Conservation (phyloP, 257 asterid genomes). For the Craterostigma plantagineum region DNA sequence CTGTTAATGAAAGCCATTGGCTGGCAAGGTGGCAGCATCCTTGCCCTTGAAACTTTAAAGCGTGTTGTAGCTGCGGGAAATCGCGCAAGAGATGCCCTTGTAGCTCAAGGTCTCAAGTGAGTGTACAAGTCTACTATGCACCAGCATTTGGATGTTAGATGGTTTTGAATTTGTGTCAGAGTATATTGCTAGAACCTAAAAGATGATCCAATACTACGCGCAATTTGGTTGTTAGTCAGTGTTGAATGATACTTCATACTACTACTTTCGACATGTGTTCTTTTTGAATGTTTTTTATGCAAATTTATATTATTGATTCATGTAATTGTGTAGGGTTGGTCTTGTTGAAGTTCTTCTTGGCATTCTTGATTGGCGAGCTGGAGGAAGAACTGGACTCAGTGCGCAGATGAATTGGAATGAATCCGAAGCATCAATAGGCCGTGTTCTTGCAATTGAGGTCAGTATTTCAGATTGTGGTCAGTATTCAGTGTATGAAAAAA, state of each 20-base stretch:
- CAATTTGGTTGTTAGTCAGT: too few species aligned
- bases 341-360: conserved; percentile 97
- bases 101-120: conserved; percentile 97
- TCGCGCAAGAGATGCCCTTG: conserved; percentile 95
- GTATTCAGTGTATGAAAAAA: neutral
- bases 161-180: too few species aligned
- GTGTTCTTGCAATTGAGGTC: conserved; percentile 93
- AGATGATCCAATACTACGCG: too few species aligned
- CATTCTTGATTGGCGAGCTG: conserved; percentile 99
- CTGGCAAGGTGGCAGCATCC: conserved; percentile 98
- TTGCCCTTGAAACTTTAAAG: conserved; percentile 94
- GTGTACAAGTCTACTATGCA: conserved; percentile 7
- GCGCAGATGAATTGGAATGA: conserved; percentile 97
- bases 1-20: conserved; percentile 97
- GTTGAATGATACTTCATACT: too few species aligned
- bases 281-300: conserved; percentile 2
- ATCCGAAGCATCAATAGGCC: conserved; percentile 92
- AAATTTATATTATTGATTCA: conserved; percentile 4
- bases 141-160: too few species aligned
- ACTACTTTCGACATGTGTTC: too few species aligned
- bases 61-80: conserved; percentile 95
- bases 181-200: too few species aligned
- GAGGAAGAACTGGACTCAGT: conserved; percentile 67
- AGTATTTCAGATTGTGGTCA: too few species aligned
- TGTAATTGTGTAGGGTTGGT: conserved; percentile 60